A percentile compares a stretch with the other conserved stretches of the same genome.
Evolutionary conservation across 768 basidiomycete genomes (phyloP).

Genomic region (Sporobolomyces roseus): DNA sequence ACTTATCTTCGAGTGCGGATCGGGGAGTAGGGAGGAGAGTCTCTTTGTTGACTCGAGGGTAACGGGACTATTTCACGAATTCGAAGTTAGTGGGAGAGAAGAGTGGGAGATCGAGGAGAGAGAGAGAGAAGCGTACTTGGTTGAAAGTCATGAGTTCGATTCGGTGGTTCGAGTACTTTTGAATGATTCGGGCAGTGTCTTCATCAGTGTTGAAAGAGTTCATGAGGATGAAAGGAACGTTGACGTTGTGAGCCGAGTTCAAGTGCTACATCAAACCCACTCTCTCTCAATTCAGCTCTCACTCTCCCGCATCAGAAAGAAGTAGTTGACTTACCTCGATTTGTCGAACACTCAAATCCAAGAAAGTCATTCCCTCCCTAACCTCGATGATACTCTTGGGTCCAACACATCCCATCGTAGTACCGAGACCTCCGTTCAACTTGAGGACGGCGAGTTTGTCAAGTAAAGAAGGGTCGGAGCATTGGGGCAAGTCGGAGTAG

Average conservation of each 20-base stretch:
- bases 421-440: conserved; percentile 64
- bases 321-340: conserved; percentile 59
- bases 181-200: conserved; percentile 90
- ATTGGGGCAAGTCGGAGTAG: conserved; percentile 66
- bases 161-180: conserved; percentile 93
- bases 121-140: conserved; percentile 26
- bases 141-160: conserved; percentile 65
- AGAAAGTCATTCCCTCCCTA: conserved; percentile 96
- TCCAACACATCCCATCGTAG: conserved; percentile 58
- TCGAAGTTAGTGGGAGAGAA: too few relatives aligned
- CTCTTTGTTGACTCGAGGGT: conserved; percentile 88
- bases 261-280: conserved; percentile 57
- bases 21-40: conserved; percentile 77
- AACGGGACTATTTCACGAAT: conserved; percentile 67
- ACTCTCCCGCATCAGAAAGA: too few relatives aligned
- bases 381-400: conserved; percentile 89
- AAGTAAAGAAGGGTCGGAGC: conserved; percentile 63
- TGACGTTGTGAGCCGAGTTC: conserved; percentile 74
- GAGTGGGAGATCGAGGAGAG: too few relatives aligned
- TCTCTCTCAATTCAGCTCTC: too few relatives aligned
- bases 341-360: conserved; percentile 88
- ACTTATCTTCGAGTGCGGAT: conserved; percentile 75
- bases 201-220: conserved; percentile 98
- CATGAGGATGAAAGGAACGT: conserved; percentile 97
- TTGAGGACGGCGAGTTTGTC: conserved; percentile 93